A percentile compares a stretch with the other conserved stretches of the same genome.
Conservation (phyloP, 2,329 filamentous ascomycete genomes). For the Colletotrichum incanum region DNA sequence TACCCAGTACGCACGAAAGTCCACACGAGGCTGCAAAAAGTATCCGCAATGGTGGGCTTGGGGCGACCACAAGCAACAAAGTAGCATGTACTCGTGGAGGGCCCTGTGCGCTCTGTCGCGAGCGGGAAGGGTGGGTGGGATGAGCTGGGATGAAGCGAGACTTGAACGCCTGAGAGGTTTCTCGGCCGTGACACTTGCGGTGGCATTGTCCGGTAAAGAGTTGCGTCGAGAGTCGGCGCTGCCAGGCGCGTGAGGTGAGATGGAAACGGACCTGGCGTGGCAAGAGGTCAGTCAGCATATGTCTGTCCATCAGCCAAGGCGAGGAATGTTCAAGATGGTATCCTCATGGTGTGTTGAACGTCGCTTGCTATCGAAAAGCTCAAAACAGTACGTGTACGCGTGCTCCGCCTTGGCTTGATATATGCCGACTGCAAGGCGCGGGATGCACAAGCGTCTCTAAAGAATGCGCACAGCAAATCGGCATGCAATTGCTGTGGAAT, state of each 20-base stretch:
- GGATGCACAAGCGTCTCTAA: conserved; percentile 10
- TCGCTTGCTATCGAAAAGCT: background rate
- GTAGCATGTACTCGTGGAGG: background rate
- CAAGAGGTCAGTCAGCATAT: background rate
- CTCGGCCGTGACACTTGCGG: conserved; percentile 12
- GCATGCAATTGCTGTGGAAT: background rate
- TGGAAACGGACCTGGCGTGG: background rate
- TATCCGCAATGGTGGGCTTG: background rate
- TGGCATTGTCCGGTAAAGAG: background rate
- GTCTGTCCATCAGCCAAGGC: background rate
- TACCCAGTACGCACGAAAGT: background rate
- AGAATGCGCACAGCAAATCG: conserved; percentile 8
- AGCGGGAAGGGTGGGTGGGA: conserved; percentile 2
- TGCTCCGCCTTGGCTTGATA: background rate
- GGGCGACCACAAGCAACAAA: background rate
- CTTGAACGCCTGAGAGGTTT: background rate
- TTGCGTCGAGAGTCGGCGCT: background rate
- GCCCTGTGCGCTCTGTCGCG: background rate
- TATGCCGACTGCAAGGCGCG: background rate
- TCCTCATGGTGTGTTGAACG: background rate
- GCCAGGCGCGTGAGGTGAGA: background rate
- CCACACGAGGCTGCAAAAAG: background rate
- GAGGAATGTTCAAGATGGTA: background rate
- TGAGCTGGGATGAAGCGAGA: background rate
- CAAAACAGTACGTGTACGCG: background rate